These are phyloP conservation scores for Nakaseomyces delphensis DNA, from an alignment of 1,139 yeast species.

Conservation along the genomic window DNA sequence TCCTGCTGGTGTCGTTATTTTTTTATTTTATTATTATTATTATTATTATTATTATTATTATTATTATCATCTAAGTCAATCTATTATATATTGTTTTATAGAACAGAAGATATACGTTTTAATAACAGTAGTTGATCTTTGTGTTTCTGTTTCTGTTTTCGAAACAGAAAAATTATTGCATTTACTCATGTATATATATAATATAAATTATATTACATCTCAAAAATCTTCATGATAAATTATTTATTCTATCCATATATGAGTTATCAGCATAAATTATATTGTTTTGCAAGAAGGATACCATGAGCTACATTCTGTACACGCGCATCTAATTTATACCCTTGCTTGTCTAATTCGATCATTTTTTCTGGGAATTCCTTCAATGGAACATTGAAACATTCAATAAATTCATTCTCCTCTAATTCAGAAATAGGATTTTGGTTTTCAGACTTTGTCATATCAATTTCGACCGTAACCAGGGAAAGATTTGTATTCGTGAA, in stretches of 20 bases:
- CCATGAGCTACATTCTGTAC: slow-evolving; percentile 84
- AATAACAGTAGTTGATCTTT: too few relatives aligned
- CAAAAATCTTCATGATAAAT: too few relatives aligned
- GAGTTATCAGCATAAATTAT: slow-evolving; percentile 22
- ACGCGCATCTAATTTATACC: slow-evolving; percentile 76
- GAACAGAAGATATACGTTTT: too few relatives aligned
- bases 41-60: too few relatives aligned
- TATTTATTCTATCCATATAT: too few relatives aligned
- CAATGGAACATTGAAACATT: slow-evolving; percentile 65
- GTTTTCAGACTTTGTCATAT: slow-evolving; percentile 56
- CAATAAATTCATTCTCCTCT: slow-evolving; percentile 86
- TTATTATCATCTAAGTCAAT: too few relatives aligned
- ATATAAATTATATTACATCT: too few relatives aligned
- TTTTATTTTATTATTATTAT: too few relatives aligned
- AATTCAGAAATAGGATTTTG: slow-evolving; percentile 59
- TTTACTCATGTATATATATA: too few relatives aligned
- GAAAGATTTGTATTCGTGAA: slow-evolving; percentile 84
- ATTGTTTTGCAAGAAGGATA: slow-evolving; percentile 40
- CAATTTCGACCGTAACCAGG: slow-evolving; percentile 71
- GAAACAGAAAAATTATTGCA: too few relatives aligned
- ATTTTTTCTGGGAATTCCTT: slow-evolving; percentile 48
- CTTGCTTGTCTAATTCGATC: slow-evolving; percentile 45
- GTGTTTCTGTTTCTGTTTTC: too few relatives aligned
- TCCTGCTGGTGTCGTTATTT: slow-evolving; percentile 28
- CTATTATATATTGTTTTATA: neutral